These are phyloP conservation scores for Mycena floridula DNA, from an alignment of 768 basidiomycete genomes.

Conservation along the genomic window DNA sequence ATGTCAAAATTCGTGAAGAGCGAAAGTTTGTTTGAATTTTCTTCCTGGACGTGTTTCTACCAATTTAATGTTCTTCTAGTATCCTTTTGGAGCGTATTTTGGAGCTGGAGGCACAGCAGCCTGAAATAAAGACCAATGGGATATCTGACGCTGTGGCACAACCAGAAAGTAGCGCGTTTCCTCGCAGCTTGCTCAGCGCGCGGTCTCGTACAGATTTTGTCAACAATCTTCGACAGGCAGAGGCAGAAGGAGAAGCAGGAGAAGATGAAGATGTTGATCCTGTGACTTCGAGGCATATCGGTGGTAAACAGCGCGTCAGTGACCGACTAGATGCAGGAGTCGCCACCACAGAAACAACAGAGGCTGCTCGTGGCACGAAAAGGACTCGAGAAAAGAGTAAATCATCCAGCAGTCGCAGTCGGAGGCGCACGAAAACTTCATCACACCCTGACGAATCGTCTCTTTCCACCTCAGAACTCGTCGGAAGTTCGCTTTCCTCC, in stretches of 20 bases:
- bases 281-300: not conserved
- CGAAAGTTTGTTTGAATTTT: conserved; percentile 42
- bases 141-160: conserved; percentile 20
- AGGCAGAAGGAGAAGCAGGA: conserved; percentile 37
- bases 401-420: too few species aligned
- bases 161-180: conserved; percentile 40
- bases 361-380: not conserved
- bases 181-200: conserved; percentile 38
- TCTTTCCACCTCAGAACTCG: not conserved
- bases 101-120: conserved; percentile 45
- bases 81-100: conserved; percentile 53
- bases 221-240: conserved; percentile 41
- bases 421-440: not conserved
- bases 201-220: conserved; percentile 39
- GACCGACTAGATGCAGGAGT: too few species aligned
- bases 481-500: not conserved
- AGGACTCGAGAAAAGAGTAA: not conserved
- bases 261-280: conserved; percentile 24
- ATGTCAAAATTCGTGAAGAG: conserved; percentile 55
- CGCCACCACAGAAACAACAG: too few species aligned
- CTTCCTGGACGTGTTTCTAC: conserved; percentile 7
- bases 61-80: conserved; percentile 23
- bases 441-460: too few species aligned
- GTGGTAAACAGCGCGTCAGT: not conserved
- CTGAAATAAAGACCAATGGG: conserved; percentile 21